phyloP scores from a whole-genome alignment of 805 yeast genomes.

The Saccharomycodes ludwigii region DNA sequence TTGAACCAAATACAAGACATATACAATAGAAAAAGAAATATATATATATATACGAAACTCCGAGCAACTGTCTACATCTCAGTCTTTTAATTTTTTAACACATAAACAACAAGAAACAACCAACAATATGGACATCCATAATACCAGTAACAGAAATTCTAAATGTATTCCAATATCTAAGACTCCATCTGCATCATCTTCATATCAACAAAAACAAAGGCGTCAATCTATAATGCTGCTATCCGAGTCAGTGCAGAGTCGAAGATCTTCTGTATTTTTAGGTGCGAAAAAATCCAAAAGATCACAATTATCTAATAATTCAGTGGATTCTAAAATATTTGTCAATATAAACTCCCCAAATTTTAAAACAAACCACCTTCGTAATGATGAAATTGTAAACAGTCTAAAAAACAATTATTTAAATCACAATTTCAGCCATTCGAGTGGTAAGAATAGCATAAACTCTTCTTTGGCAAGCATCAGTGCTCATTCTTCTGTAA shows the following conservation, averaged over 20 bases:
- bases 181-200: neutral
- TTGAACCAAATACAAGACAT: neutral
- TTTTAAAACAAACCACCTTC: conserved; percentile 18
- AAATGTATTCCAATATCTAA: neutral
- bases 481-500: no score
- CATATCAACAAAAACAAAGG: conserved; percentile 6
- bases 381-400: conserved; percentile 20
- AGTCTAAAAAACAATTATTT: conserved; percentile 21
- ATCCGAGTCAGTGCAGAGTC: conserved; percentile 10
- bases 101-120: neutral
- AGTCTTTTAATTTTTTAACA: neutral
- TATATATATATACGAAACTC: no score
- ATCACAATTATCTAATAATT: conserved; percentile 4
- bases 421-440: conserved; percentile 8
- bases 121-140: neutral
- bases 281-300: neutral
- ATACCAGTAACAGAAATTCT: neutral
- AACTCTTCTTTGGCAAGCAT: no score
- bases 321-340: conserved; percentile 16
- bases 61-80: no score
- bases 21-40: no score
- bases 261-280: conserved; percentile 3
- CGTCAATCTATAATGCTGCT: conserved; percentile 10
- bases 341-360: conserved; percentile 22
- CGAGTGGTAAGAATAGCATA: no score